Evolutionary conservation across 2,329 filamentous ascomycete species (phyloP), one percentile per base, ranked within the genome.

Genomic region (Aspergillus neoniger): DNA sequence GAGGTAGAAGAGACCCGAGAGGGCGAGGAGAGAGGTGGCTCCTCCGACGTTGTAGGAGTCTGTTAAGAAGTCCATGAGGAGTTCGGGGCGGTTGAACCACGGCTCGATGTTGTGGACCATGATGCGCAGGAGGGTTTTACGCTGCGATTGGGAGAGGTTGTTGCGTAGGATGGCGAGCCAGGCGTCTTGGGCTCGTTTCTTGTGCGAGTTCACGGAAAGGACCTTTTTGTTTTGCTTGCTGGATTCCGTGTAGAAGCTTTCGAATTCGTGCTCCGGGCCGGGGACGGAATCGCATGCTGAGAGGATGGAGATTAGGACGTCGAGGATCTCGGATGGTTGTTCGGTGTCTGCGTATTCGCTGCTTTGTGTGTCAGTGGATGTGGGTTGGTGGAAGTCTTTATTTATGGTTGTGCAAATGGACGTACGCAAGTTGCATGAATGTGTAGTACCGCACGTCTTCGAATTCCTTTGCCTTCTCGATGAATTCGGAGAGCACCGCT

Each of bases 11-110:
- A 99, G 88, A 55, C 95, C 95, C 0, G 91, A 96, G 1, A 99
- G 82, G 1, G 96, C 92, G 19, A 97, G 84, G 4, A 99, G 83
- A 4, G 95, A 94, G 51, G 88, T 92, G 14, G 92, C 90, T 48
- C 95, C 95, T 55, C 94, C 92, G 7, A 88, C 81, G 69, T 97
- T 85, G 79, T 96, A 98, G 30, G 89, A 96, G 77, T 95, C 91
- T n/a, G 92, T 96, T 58, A 99, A 80, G 76, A 98, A 99, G 79
- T 99, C 95, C 83, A 96, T 92, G 36, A 99, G 84, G 43, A 96
- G 83, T 72, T 98, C 94, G 1, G 92, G 90, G 63, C 92, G 91
- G 51, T 83, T 85, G 77, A 98, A 96, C 91, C 92, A 96, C 0
- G 94, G 93, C 23, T 91, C 90, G 67, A 97, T 91, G 36, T 87